Evolutionary conservation across 1,284 basidiomycete species (phyloP).

Genomic region (Grifola frondosa): DNA sequence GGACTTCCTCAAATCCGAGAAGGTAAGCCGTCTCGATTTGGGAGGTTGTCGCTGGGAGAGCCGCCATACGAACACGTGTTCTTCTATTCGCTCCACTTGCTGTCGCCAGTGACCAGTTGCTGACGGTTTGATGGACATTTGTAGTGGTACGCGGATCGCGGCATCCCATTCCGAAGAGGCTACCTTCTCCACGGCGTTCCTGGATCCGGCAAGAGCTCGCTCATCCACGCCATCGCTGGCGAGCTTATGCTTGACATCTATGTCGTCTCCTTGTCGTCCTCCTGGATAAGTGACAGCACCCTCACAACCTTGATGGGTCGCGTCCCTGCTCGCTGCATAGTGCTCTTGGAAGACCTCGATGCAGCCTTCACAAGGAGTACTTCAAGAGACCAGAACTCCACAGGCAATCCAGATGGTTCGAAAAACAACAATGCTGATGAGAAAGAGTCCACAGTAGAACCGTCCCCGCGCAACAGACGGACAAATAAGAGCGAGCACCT

Average conservation of each 20-base stretch:
- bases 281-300: slow-evolving; percentile 77
- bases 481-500: slow-evolving; percentile 56
- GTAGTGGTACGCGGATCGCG: slow-evolving; percentile 51
- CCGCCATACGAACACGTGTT: slow-evolving; percentile 7
- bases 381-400: slow-evolving; percentile 53
- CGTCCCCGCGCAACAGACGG: slow-evolving; percentile 39
- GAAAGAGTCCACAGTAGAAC: slow-evolving; percentile 29
- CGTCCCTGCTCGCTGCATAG: slow-evolving; percentile 79
- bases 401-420: slow-evolving; percentile 41
- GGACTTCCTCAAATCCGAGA: slow-evolving; percentile 78
- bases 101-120: slow-evolving; percentile 7
- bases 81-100: neutral
- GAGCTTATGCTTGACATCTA: slow-evolving; percentile 81
- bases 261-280: slow-evolving; percentile 71
- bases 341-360: slow-evolving; percentile 82
- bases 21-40: slow-evolving; percentile 46
- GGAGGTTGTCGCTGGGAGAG: neutral
- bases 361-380: slow-evolving; percentile 78
- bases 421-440: slow-evolving; percentile 34
- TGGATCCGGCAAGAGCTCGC: slow-evolving; percentile 78
- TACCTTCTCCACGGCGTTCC: slow-evolving; percentile 82
- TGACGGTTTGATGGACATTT: slow-evolving; percentile 16
- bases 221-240: slow-evolving; percentile 83
- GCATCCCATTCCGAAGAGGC: slow-evolving; percentile 81
- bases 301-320: slow-evolving; percentile 78